These are phyloP conservation scores for Sporobolomyces pararoseus DNA, from an alignment of 768 basidiomycete genomes.

Conservation along the genomic window DNA sequence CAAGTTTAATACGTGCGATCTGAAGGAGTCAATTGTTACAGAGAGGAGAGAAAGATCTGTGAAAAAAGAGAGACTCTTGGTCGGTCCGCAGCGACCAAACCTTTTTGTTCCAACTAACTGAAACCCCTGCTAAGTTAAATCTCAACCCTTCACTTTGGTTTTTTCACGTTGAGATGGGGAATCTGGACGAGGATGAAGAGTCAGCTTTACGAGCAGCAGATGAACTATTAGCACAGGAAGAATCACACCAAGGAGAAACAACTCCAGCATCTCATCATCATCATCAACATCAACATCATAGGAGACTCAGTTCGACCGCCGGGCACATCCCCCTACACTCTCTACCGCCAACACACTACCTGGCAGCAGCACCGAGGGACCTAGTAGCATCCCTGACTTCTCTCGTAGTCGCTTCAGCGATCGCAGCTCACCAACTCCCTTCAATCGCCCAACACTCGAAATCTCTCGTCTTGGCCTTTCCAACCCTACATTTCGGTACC, in stretches of 20 bases:
- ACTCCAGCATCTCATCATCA: no score
- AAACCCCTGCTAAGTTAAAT: no score
- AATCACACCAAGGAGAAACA: no score
- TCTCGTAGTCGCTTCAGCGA: not conserved
- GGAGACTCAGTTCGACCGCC: not conserved
- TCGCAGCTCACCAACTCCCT: constrained; percentile 8
- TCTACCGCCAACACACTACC: not conserved
- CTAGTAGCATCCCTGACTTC: not conserved
- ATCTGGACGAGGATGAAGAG: constrained; percentile 3
- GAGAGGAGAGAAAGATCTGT: no score
- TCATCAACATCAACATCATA: not conserved
- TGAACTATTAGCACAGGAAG: constrained; percentile 17
- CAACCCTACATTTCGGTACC: constrained; percentile 1
- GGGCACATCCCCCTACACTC: not conserved
- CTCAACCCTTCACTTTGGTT: no score
- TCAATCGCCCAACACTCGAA: constrained; percentile 11
- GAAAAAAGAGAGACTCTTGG: no score
- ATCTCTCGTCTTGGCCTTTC: constrained; percentile 1
- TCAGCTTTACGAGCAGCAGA: constrained; percentile 1
- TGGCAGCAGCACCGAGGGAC: not conserved
- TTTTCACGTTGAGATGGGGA: not conserved
- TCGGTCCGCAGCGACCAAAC: no score
- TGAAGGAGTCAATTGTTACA: no score
- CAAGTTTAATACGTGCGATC: no score
- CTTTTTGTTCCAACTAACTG: no score